Conservation (phyloP, 1,284 basidiomycete genomes). For the Mycena sp. region DNA sequence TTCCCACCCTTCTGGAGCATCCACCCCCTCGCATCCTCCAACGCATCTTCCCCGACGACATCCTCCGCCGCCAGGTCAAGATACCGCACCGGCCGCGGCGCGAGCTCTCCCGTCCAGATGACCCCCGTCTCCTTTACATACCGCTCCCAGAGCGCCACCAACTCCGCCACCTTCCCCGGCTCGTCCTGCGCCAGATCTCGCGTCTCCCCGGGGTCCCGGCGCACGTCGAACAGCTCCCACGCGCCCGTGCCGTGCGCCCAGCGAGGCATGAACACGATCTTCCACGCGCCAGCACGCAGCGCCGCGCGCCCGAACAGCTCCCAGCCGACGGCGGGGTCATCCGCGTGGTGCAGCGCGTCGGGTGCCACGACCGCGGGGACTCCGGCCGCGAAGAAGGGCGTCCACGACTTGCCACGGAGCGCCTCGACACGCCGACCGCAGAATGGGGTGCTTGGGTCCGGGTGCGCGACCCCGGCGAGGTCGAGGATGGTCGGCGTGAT, state of each 20-base stretch:
- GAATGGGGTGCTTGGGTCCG: constrained; percentile 20
- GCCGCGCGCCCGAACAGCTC: constrained; percentile 35
- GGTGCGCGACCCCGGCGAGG: constrained; percentile 30
- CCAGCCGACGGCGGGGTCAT: constrained; percentile 32
- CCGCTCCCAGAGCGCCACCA: constrained; percentile 31
- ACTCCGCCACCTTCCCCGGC: constrained; percentile 28
- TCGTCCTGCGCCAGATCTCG: constrained; percentile 23
- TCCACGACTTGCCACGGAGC: constrained; percentile 34
- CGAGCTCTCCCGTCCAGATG: constrained; percentile 7
- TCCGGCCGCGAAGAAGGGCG: constrained; percentile 7
- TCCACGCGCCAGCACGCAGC: constrained; percentile 28
- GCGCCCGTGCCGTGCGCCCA: constrained; percentile 29
- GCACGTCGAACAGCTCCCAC: constrained; percentile 34
- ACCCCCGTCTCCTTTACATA: constrained; percentile 33
- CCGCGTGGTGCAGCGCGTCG: constrained; percentile 25
- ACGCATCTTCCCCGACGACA: not conserved
- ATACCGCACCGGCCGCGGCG: not conserved
- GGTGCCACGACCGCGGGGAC: not conserved
- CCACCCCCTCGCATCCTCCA: constrained; percentile 3
- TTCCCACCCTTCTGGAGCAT: too few species aligned
- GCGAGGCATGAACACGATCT: constrained; percentile 32
- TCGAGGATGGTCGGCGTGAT: constrained; percentile 34
- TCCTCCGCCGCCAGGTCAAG: not conserved
- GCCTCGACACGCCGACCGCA: constrained; percentile 31
- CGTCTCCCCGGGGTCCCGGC: constrained; percentile 33